These are phyloP conservation scores for Diplodia sapinea DNA, from an alignment of 2,329 filamentous ascomycete species.

Conservation along the genomic window DNA sequence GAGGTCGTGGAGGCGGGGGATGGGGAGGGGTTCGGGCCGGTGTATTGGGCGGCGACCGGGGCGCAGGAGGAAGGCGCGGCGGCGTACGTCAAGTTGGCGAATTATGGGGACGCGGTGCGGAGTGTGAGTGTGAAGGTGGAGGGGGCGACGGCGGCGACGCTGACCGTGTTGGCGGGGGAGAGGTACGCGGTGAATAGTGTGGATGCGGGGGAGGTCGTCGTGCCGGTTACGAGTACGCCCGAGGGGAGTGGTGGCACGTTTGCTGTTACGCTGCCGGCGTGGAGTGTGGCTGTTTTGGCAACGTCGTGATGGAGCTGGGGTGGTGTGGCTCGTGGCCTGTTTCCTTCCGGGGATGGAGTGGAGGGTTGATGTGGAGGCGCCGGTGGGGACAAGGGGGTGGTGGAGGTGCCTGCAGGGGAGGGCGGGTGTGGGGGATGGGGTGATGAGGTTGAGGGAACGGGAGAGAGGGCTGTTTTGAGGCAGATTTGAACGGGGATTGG, in stretches of 20 bases:
- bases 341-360: too few relatives aligned
- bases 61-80: not conserved
- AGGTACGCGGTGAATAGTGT: not conserved
- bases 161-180: constrained; percentile 7
- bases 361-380: too few relatives aligned
- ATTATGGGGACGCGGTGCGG: constrained; percentile 13
- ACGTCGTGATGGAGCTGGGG: not conserved
- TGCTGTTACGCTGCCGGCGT: constrained; percentile 14
- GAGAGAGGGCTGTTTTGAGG: too few relatives aligned
- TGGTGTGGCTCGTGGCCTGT: too few relatives aligned
- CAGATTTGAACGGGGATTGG: too few relatives aligned
- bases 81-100: constrained; percentile 27
- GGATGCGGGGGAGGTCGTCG: not conserved
- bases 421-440: too few relatives aligned
- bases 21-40: constrained; percentile 8
- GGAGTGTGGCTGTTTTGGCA: constrained; percentile 40
- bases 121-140: constrained; percentile 15
- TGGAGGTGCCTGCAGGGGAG: too few relatives aligned
- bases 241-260: constrained; percentile 1
- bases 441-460: too few relatives aligned
- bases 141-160: not conserved
- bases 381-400: too few relatives aligned
- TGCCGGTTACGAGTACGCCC: constrained; percentile 1
- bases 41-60: constrained; percentile 23
- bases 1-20: not conserved